These are phyloP conservation scores for Aspergillus felis DNA, from an alignment of 2,329 filamentous ascomycete genomes.

Conservation along the genomic window DNA sequence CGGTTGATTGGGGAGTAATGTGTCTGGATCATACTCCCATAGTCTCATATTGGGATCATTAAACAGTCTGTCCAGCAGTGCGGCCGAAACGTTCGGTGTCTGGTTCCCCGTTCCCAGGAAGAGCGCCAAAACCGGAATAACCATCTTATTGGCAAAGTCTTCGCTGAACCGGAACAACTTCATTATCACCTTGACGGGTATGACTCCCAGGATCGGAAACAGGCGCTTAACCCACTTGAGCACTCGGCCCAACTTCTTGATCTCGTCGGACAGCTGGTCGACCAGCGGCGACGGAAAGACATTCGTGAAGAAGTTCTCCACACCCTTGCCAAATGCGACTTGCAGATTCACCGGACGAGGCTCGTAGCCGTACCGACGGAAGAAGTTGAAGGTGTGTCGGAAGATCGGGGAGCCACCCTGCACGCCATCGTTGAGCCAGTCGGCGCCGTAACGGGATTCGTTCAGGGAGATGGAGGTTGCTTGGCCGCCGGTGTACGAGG, in stretches of 20 bases:
- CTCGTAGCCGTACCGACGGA: constrained; percentile 53
- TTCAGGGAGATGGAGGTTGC: constrained; percentile 57
- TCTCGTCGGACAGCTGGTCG: constrained; percentile 53
- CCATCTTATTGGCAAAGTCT: constrained; percentile 68
- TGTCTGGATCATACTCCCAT: constrained; percentile 56
- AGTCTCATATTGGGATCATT: constrained; percentile 57
- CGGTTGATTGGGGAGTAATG: constrained; percentile 52
- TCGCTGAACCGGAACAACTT: constrained; percentile 65
- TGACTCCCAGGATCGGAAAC: constrained; percentile 53
- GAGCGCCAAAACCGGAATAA: constrained; percentile 66
- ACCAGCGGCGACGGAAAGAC: constrained; percentile 56
- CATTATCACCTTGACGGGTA: constrained; percentile 62
- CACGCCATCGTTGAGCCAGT: constrained; percentile 60
- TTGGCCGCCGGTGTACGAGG: constrained; percentile 57
- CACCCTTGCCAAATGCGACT: constrained; percentile 57
- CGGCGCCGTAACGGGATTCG: constrained; percentile 53
- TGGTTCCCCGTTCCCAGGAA: constrained; percentile 74
- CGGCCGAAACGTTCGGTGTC: constrained; percentile 65
- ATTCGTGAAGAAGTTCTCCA: constrained; percentile 58
- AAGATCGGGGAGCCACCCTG: constrained; percentile 60
- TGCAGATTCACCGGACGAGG: constrained; percentile 57
- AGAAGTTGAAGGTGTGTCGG: constrained; percentile 61
- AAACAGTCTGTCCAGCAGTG: constrained; percentile 61
- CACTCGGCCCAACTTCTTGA: constrained; percentile 52
- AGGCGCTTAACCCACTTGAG: constrained; percentile 54